Base-by-base conservation (phyloP, 495 filamentous ascomycete species). In the Podospora didyma region DNA sequence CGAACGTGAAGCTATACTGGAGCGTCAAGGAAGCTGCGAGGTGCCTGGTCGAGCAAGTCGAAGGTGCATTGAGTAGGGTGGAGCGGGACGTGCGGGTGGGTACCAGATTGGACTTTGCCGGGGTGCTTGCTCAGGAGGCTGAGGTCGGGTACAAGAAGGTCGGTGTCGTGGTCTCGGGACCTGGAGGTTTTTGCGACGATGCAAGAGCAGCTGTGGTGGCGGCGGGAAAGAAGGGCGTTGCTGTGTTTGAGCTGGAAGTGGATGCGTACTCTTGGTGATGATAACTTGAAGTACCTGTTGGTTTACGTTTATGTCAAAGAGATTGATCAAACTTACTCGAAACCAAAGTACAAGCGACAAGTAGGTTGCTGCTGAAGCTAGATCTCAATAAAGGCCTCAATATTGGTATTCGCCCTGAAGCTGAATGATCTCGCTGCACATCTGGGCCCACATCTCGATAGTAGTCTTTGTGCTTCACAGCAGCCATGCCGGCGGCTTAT, bases 1-100 rank as follows among this genome's bases (percentile, higher is more conserved):
- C n/a, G 12, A 76, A 76, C 45, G 61, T 69, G 26, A 78, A 75
- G 57, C 51, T 79, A 9, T 46, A 16, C 19, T 77, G 71, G 72
- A 68, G 70, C 49, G 54, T 69, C 16, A 66, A 60, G 57, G 63
- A 55, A 44, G 56, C 48, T 0, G 52, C 57, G 2, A 5, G 51
- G 42, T 49, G 55, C 39, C 53, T 73, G 44, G 49, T 66, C 19
- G 49, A 22, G 0, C 65, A 64, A 10, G 11, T 77, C 4, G 56
- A 63, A 12, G 56, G 28, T 1, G 66, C 57, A 1, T 48, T 74
- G 42, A 24, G 37, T 7, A 19, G 31, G 5, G 16, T 52, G 28
- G 31, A 39, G 5, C 34, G 14, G 49, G 49, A 42, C 12, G 34
- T 52, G 2, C n/a, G 46, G 7, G 46, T 77, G 22, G 73, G 74